Evolutionary conservation across 2,329 filamentous ascomycete species (phyloP), one percentile per base, ranked within the genome.

Genomic region (Lasiodiplodia sp.): DNA sequence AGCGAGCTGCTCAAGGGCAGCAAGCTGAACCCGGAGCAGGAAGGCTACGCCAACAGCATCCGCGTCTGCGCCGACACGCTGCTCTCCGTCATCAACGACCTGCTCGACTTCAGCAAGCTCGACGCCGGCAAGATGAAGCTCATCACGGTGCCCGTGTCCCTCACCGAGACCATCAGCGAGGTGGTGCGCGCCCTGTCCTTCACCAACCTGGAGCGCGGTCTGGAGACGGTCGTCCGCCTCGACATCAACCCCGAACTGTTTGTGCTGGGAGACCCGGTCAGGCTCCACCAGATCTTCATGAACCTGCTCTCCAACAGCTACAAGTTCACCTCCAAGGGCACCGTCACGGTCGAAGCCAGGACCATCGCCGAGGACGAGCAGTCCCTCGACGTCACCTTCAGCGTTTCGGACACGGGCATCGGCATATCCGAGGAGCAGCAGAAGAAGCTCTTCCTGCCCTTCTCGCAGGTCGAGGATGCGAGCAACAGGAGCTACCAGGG

Each of bases 271-370:
- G 84, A 86, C 70, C 83, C 83, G 2, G 82, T 85, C 2, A 78
- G 83, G n/a, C 73, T 85, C 4, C 83, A 85, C 70, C 83, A 85
- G 69, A 83, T 85, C 47, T 72, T 85, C 38, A 92, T 92, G 72
- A 97, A 97, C 75, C 86, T 97, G 31, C 91, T 97, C 53, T 92
- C 92, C 71, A 97, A 97, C 82, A 95, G 92, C 75, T 91, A 97
- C 79, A 97, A 97, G 77, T 97, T 97, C 77, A 97, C 94, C 0
- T 92, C 94, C 68, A 87, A 91, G 69, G 94, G 94, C 0, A 92
- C 91, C 0, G 92, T 97, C 69, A 96, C 92, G 0, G 93, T 97
- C 64, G 89, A 89, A 57, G 92, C 93, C 4, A 87, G 87, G 28
- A 86, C 94, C 23, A 89, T 93, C 56, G 84, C 85, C 8, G 92